phyloP scores from a whole-genome alignment of 2,329 filamentous ascomycete genomes.

The Pseudogymnoascus sp. region DNA sequence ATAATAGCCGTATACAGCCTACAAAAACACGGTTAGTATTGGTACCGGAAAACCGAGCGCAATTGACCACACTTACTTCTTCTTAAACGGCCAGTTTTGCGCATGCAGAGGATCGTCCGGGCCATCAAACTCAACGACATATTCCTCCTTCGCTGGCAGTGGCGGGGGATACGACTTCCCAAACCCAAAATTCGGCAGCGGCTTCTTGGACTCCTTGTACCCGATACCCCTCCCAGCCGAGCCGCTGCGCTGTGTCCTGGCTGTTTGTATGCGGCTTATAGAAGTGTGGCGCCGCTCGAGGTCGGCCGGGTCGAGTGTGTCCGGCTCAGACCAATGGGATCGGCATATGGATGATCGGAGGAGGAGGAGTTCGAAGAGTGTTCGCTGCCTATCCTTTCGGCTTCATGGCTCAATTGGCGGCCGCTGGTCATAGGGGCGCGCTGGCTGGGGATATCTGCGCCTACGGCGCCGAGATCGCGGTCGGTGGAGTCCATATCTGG shows the following conservation, averaged over 20 bases:
- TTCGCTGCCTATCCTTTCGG: slow-evolving; percentile 53
- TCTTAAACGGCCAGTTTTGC: slow-evolving; percentile 76
- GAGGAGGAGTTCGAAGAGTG: slow-evolving; percentile 47
- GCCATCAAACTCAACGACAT: slow-evolving; percentile 80
- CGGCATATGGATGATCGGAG: slow-evolving; percentile 32
- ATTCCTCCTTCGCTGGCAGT: slow-evolving; percentile 65
- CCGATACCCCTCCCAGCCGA: slow-evolving; percentile 57
- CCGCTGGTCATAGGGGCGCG: neutral
- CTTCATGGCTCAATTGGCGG: slow-evolving; percentile 41
- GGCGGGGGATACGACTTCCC: slow-evolving; percentile 69
- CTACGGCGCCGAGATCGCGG: neutral
- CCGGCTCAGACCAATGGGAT: slow-evolving; percentile 48
- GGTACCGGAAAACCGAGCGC: slow-evolving; percentile 29
- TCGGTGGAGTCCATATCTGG: slow-evolving; percentile 6
- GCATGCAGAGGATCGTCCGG: slow-evolving; percentile 77
- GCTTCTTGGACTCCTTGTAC: slow-evolving; percentile 44
- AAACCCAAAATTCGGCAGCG: slow-evolving; percentile 62
- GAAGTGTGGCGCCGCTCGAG: slow-evolving; percentile 64
- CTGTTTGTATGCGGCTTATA: slow-evolving; percentile 65
- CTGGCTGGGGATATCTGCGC: neutral
- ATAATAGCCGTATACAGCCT: slow-evolving; percentile 59
- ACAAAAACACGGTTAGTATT: slow-evolving; percentile 15
- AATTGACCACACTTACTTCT: slow-evolving; percentile 56
- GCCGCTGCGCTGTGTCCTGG: slow-evolving; percentile 60
- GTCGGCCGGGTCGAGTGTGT: slow-evolving; percentile 54